Evolutionary conservation across 1,284 basidiomycete genomes (phyloP), one percentile per base, ranked within the genome.

Genomic region (Ustilago trichophora): DNA sequence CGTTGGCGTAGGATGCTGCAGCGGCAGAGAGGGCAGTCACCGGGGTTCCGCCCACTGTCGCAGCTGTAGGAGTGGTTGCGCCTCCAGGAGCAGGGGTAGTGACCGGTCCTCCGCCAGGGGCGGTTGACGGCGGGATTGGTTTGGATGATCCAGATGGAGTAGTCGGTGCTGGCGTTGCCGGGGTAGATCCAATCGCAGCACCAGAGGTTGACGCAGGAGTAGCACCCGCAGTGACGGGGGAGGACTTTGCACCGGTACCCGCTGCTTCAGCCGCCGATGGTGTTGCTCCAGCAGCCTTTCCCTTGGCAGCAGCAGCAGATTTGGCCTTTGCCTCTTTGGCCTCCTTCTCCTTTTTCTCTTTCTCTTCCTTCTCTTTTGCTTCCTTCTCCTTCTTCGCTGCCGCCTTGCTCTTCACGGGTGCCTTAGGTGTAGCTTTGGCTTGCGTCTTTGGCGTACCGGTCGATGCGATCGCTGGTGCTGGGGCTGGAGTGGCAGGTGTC

Each of bases 281-380:
- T 13, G 52, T 21, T 6, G 48, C 24, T 9, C 43, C 55, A 4
- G 56, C 22, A 13, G 51, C 56, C 12, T 51, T 58, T 0, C 51
- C 53, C 40, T 59, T 59, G 6, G 34, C 53, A 16, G 46, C 33
- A n/a, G n/a, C n/a, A n/a, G n/a, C n/a, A n/a, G n/a, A n/a, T 11
- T 49, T 38, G 25, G 51, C 59, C 27, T 58, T 53, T 10, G 50
- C 57, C 38, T 60, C 50, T 16, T n/a, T n/a, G n/a, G n/a, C n/a
- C n/a, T n/a, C n/a, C n/a, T 51, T 56, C n/a, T 52, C 60, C 36
- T 47, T 51, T 29, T 52, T 51, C 25, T 64, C 58, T 54, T 71
- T 68, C 16, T 51, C 58, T 32, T 52, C 56, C 21, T 59, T 66
- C 24, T 52, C 53, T 27, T 48, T 56, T 5, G 62, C 60, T 18